Base-by-base conservation (phyloP, 2,329 filamentous ascomycete species). In the Colletotrichum cuscutae region DNA sequence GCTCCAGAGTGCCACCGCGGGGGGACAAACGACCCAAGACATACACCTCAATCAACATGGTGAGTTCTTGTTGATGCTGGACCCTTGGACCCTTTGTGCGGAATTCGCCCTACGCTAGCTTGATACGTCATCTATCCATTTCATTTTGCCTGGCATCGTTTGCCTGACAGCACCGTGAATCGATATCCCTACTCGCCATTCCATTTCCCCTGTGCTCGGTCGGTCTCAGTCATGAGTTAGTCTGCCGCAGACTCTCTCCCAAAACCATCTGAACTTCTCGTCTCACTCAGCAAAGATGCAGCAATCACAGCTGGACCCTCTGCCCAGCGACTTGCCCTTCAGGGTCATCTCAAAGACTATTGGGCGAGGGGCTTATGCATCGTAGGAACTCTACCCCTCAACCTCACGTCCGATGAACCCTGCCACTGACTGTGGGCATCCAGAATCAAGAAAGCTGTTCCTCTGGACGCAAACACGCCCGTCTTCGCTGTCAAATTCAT, bases 401-500 rank as follows among this genome's bases (percentile, higher is more conserved):
- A 49, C 46, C 24, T 37, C 62, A 42, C 35, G 22, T 6, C 22
- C 53, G 49, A 59, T 46, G 53, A 62, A 30, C 71, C 68, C 60
- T 30, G 69, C 69, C 62, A 68, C 62, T 65, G 64, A 72, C 53
- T 60, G 13, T 13, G 15, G 32, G 49, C 64, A 66, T 72, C 61
- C 82, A 96, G 95, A 73, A 97, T 98, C 80, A 98, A 97, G 81
- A 98, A 98, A 85, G 97, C 96, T 35, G 90, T 93, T 59, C 96
- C 96, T 8, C 85, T 92, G 28, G 88, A 93, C 76, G 83, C 88
- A 1, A 84, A 89, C 30, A 89, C 86, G 30, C 96, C 96, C 35
- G 86, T 99, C 71, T 98, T 99, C 81, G 97, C 97, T 15, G 95
- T 99, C 83, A 99, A 99, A 83, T 94, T 99, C 84, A 98, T 99